Evolutionary conservation across 306 rosid genomes (phyloP).

Genomic region (Senna siamea): DNA sequence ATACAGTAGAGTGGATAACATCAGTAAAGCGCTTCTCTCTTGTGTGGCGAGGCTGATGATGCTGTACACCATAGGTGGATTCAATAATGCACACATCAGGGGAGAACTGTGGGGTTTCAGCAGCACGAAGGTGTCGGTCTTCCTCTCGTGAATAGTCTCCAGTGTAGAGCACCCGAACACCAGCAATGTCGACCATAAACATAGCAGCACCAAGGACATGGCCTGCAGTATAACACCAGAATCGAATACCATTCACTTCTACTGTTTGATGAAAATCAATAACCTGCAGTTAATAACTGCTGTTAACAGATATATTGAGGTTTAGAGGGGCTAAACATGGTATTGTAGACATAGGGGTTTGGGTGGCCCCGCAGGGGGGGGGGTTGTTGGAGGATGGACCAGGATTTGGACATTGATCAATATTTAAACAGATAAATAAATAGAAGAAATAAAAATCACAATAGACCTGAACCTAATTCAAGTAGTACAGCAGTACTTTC

Average conservation of each 20-base stretch:
- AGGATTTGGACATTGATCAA: background rate
- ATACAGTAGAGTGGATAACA: conserved; percentile 78
- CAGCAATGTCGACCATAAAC: conserved; percentile 97
- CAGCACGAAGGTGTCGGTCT: conserved; percentile 93
- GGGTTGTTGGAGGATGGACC: too few relatives aligned
- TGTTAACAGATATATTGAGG: conserved; percentile 35
- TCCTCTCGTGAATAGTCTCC: conserved; percentile 97
- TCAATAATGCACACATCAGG: conserved; percentile 94
- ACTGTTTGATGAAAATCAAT: conserved; percentile 93
- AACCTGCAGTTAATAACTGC: conserved; percentile 58
- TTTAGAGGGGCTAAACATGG: background rate
- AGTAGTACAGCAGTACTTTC: background rate
- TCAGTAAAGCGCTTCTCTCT: conserved; percentile 91
- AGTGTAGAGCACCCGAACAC: conserved; percentile 88
- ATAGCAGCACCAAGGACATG: conserved; percentile 98
- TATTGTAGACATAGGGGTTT: background rate
- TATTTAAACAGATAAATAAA: background rate
- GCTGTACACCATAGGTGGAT: conserved; percentile 91
- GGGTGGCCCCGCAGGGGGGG: too few relatives aligned
- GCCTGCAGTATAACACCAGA: conserved; percentile 98
- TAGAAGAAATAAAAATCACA: background rate
- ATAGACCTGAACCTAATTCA: background rate
- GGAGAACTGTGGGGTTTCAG: conserved; percentile 90
- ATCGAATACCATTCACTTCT: conserved; percentile 84
- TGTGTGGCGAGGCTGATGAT: conserved; percentile 84